These are phyloP conservation scores for Silene uniflora DNA, from an alignment of 148 eudicot species.

Conservation along the genomic window DNA sequence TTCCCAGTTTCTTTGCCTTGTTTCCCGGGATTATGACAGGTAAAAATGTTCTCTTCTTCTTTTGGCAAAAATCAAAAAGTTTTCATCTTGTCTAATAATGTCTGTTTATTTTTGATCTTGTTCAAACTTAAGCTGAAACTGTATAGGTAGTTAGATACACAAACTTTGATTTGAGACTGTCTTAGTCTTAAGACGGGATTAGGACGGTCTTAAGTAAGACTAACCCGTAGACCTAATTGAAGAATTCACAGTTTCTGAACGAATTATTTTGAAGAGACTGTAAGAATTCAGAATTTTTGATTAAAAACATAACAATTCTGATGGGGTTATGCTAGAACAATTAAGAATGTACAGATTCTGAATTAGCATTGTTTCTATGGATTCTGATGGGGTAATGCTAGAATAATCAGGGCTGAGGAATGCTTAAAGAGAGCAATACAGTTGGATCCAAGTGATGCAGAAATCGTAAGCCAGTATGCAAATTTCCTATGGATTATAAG, in stretches of 20 bases:
- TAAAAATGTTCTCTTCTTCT: conserved; percentile 18
- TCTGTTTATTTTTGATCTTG: no score
- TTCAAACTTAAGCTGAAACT: no score
- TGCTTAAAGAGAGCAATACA: conserved; percentile 63
- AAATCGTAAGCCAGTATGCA: conserved; percentile 50
- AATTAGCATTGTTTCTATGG: background rate
- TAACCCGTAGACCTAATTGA: no score
- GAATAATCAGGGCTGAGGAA: conserved; percentile 62
- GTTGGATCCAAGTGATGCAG: conserved; percentile 51
- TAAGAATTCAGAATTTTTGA: no score
- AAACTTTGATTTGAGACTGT: no score
- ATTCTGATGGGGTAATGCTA: no score
- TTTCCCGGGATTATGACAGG: conserved; percentile 68
- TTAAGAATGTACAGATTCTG: background rate
- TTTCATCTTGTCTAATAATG: background rate
- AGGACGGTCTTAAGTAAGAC: no score
- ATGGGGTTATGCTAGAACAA: background rate
- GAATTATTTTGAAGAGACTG: no score
- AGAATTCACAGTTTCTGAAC: no score
- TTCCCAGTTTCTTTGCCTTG: conserved; percentile 69
- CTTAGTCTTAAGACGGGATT: no score
- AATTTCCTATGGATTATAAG: conserved; percentile 61
- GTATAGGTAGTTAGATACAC: no score
- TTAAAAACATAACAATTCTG: background rate
- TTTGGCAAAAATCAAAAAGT: background rate